Conservation (phyloP, 2,329 filamentous ascomycete genomes). For the Alternaria gaisen region DNA sequence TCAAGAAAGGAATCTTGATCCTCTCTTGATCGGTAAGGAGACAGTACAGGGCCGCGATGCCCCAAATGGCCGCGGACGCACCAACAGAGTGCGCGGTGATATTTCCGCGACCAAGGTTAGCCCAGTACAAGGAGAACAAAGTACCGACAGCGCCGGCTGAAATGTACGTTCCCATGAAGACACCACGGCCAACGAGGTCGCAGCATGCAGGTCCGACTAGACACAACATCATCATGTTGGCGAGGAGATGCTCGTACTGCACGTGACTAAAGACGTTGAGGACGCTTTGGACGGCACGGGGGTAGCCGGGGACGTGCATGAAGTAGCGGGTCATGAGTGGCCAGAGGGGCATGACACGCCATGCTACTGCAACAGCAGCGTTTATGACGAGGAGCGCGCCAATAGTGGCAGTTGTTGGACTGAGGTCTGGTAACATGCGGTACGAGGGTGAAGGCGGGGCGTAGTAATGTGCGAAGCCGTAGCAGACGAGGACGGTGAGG, state of each 20-base stretch:
- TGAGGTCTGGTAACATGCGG: conserved; percentile 47
- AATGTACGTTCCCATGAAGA: conserved; percentile 49
- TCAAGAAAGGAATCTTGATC: conserved; percentile 43
- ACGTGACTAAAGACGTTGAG: conserved; percentile 76
- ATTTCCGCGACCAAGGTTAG: conserved; percentile 40
- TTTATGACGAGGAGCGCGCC: conserved; percentile 69
- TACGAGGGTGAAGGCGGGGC: conserved; percentile 37
- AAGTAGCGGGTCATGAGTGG: conserved; percentile 70
- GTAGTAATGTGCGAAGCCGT: conserved; percentile 46
- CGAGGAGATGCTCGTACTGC: conserved; percentile 61
- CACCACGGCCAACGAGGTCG: conserved; percentile 47
- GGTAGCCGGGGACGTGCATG: conserved; percentile 59
- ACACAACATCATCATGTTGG: conserved; percentile 73
- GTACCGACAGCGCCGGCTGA: conserved; percentile 47
- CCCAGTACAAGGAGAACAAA: conserved; percentile 42
- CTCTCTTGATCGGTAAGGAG: conserved; percentile 44
- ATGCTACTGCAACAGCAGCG: conserved; percentile 63
- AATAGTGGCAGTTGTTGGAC: conserved; percentile 58
- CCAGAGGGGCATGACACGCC: conserved; percentile 73
- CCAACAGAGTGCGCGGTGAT: conserved; percentile 44
- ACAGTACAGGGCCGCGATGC: conserved; percentile 40
- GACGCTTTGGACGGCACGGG: conserved; percentile 68
- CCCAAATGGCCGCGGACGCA: conserved; percentile 47
- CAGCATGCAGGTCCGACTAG: conserved; percentile 66
- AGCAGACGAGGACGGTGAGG: conserved; percentile 35